Conservation (phyloP, 257 asterid species). For the Gardenia jasminoides region DNA sequence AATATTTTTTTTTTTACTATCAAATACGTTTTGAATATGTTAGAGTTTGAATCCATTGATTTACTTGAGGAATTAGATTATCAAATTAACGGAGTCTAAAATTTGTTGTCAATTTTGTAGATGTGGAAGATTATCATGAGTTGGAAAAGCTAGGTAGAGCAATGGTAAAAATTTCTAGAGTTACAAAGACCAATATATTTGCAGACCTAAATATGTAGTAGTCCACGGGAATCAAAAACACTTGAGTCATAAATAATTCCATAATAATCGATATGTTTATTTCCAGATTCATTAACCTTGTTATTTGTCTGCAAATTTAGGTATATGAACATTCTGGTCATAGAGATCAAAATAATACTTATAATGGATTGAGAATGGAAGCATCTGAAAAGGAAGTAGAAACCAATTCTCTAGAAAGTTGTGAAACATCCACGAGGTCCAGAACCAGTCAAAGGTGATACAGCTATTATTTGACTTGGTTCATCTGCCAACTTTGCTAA, state of each 20-base stretch:
- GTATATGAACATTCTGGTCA: not conserved
- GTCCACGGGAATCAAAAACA: no score
- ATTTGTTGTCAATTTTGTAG: not conserved
- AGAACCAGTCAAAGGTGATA: not conserved
- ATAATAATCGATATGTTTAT: no score
- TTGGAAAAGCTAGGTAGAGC: not conserved
- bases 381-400: not conserved
- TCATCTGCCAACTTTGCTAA: not conserved
- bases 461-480: not conserved
- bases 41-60: no score
- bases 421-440: not conserved
- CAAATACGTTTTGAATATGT: no score
- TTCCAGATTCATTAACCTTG: no score
- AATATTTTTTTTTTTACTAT: no score
- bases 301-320: not conserved
- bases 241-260: no score
- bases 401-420: not conserved
- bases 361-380: not conserved
- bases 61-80: no score
- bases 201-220: no score
- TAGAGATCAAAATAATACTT: not conserved
- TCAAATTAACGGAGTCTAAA: no score
- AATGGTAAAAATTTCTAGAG: not conserved
- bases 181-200: no score
- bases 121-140: not conserved